A percentile compares a stretch with the other conserved stretches of the same genome.
phyloP scores from a whole-genome alignment of 352 stramenopile genomes.

The Paralagenidium karlingii region DNA sequence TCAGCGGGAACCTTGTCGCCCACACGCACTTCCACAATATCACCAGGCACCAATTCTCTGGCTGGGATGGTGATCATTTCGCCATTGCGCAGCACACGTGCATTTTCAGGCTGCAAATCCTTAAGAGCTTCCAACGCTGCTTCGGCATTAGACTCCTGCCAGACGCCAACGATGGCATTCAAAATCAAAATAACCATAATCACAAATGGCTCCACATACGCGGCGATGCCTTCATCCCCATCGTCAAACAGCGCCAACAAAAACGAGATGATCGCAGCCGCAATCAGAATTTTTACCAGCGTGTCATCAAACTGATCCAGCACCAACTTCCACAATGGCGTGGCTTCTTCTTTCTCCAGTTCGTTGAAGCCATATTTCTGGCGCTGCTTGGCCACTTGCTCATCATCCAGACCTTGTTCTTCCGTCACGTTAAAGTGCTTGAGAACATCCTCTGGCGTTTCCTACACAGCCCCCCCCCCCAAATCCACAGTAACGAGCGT shows the following conservation, averaged over 20 bases:
- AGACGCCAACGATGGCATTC: constrained; percentile 95
- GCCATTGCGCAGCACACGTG: constrained; percentile 79
- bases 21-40: constrained; percentile 93
- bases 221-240: constrained; percentile 74
- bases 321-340: constrained; percentile 89
- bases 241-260: constrained; percentile 88
- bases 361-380: constrained; percentile 72
- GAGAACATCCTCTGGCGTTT: constrained; percentile 64
- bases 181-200: constrained; percentile 96
- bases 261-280: constrained; percentile 90
- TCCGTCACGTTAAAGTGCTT: constrained; percentile 65
- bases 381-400: constrained; percentile 41
- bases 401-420: constrained; percentile 28
- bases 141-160: constrained; percentile 91
- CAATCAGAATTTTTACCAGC: constrained; percentile 97
- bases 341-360: constrained; percentile 82
- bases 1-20: constrained; percentile 97
- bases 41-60: constrained; percentile 91
- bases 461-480: too few species aligned
- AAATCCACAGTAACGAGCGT: too few species aligned
- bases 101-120: constrained; percentile 89
- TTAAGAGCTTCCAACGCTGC: constrained; percentile 92
- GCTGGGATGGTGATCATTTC: constrained; percentile 78
- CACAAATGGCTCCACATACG: constrained; percentile 95
- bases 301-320: constrained; percentile 99